A percentile compares a stretch with the other conserved stretches of the same genome.
Evolutionary conservation across 73 alveolate species (phyloP).

Genomic region (Breviolum minutum): DNA sequence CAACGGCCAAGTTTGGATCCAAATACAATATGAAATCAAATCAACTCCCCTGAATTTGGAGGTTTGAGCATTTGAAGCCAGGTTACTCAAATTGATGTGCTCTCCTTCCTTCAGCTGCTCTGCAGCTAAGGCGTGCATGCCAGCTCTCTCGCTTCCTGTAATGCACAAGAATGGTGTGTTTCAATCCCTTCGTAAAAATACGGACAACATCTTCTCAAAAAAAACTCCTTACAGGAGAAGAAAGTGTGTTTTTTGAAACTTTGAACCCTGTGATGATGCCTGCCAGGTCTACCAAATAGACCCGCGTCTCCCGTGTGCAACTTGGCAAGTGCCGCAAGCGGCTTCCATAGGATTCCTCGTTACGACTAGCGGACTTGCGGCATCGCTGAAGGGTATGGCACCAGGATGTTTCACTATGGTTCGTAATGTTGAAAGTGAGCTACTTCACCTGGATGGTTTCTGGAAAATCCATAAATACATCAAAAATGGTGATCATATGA

Average conservation of each 20-base stretch:
- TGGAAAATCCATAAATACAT: too few species aligned
- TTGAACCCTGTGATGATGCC: neutral
- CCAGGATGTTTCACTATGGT: neutral
- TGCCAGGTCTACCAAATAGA: constrained; percentile 89
- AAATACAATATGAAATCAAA: too few species aligned
- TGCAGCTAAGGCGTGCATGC: constrained; percentile 76
- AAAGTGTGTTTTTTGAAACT: neutral
- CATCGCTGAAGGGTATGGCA: neutral
- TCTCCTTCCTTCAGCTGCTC: constrained; percentile 94
- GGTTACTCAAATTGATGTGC: constrained; percentile 75
- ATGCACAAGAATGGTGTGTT: neutral
- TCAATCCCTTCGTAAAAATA: neutral
- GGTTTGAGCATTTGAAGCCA: neutral
- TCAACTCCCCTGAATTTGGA: too few species aligned
- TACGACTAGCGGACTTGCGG: neutral
- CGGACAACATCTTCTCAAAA: neutral
- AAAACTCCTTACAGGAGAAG: neutral
- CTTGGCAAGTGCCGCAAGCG: constrained; percentile 62
- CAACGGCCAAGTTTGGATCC: too few species aligned
- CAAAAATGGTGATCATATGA: too few species aligned
- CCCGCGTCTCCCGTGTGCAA: constrained; percentile 86
- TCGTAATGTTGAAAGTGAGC: too few species aligned
- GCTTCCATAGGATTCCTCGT: constrained; percentile 34
- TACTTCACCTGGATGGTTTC: too few species aligned
- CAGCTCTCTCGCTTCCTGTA: constrained; percentile 91